phyloP scores from a whole-genome alignment of 371 early-diverging fungal genomes.

The Chytridium lagenaria region DNA sequence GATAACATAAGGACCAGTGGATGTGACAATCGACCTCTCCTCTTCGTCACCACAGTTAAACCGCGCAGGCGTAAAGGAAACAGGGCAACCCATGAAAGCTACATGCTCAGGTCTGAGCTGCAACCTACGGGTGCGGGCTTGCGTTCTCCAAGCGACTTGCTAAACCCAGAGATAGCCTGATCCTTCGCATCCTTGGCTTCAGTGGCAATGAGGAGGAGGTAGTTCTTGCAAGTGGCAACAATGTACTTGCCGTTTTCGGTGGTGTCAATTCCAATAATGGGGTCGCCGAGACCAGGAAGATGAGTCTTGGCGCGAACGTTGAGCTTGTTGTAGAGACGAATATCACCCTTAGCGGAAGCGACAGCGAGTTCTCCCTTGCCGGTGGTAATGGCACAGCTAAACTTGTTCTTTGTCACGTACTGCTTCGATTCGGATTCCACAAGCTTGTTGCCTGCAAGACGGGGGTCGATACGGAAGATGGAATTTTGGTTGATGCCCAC shows the following conservation, averaged over 20 bases:
- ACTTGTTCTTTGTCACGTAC: slow-evolving; percentile 72
- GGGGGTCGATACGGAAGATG: slow-evolving; percentile 91
- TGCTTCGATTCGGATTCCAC: slow-evolving; percentile 68
- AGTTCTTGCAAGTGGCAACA: slow-evolving; percentile 88
- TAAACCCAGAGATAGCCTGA: slow-evolving; percentile 66
- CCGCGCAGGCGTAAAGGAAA: slow-evolving; percentile 89
- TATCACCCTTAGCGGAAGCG: slow-evolving; percentile 87
- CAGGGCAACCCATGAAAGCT: slow-evolving; percentile 71
- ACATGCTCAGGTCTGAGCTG: slow-evolving; percentile 92
- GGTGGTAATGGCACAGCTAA: slow-evolving; percentile 80
- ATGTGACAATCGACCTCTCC: slow-evolving; percentile 83
- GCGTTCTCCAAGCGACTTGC: slow-evolving; percentile 67
- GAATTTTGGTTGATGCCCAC: slow-evolving; percentile 82
- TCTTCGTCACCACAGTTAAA: slow-evolving; percentile 74
- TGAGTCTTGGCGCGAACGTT: slow-evolving; percentile 87
- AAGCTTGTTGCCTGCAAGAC: slow-evolving; percentile 70
- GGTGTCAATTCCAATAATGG: slow-evolving; percentile 87
- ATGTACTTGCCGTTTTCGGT: slow-evolving; percentile 87
- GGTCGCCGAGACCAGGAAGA: slow-evolving; percentile 89
- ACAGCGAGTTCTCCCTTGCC: slow-evolving; percentile 83
- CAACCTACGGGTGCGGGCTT: slow-evolving; percentile 75
- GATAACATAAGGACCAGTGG: slow-evolving; percentile 91
- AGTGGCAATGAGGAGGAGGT: slow-evolving; percentile 81
- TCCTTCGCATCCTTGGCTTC: slow-evolving; percentile 44
- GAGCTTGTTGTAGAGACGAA: slow-evolving; percentile 83